phyloP scores from a whole-genome alignment of 805 yeast species.

The Brettanomyces anomalus region DNA sequence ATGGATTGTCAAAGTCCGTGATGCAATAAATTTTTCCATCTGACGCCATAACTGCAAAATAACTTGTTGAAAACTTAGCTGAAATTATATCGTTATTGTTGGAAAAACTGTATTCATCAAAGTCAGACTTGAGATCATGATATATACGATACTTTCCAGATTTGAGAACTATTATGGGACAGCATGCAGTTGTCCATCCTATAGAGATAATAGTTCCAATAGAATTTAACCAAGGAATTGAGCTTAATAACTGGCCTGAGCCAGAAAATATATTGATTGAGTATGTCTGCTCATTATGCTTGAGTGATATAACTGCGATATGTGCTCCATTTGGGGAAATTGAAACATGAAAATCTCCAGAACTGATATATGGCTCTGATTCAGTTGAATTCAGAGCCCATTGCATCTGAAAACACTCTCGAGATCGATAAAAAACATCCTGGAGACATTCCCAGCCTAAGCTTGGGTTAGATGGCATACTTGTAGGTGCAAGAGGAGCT shows the following conservation, averaged over 20 bases:
- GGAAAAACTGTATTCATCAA: conserved; percentile 41
- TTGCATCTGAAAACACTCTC: conserved; percentile 40
- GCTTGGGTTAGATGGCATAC: conserved; percentile 22
- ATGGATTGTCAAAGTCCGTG: conserved; percentile 27
- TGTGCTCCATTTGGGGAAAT: conserved; percentile 47
- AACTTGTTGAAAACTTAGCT: conserved; percentile 31
- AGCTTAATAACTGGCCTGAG: conserved; percentile 21
- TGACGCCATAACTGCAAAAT: conserved; percentile 34
- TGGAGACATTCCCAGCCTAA: conserved; percentile 69
- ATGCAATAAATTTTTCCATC: conserved; percentile 30
- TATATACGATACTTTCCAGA: conserved; percentile 49
- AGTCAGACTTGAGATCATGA: conserved; percentile 58
- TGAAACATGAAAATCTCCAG: conserved; percentile 36
- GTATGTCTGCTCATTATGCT: conserved; percentile 5
- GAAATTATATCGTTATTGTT: conserved; percentile 27
- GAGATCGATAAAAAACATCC: conserved; percentile 56
- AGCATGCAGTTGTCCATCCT: conserved; percentile 45
- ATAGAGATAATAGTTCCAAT: conserved; percentile 45
- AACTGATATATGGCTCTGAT: not conserved
- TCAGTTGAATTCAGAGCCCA: not conserved
- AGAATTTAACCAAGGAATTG: conserved; percentile 36
- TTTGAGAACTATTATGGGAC: conserved; percentile 45
- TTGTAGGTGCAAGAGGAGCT: not conserved
- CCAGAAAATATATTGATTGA: conserved; percentile 26
- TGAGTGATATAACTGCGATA: conserved; percentile 38